Percentiles rank a stretch among this genome's conserved stretches.
phyloP scores from a whole-genome alignment of 2,329 filamentous ascomycete species.

The Trichophyton schoenleinii region DNA sequence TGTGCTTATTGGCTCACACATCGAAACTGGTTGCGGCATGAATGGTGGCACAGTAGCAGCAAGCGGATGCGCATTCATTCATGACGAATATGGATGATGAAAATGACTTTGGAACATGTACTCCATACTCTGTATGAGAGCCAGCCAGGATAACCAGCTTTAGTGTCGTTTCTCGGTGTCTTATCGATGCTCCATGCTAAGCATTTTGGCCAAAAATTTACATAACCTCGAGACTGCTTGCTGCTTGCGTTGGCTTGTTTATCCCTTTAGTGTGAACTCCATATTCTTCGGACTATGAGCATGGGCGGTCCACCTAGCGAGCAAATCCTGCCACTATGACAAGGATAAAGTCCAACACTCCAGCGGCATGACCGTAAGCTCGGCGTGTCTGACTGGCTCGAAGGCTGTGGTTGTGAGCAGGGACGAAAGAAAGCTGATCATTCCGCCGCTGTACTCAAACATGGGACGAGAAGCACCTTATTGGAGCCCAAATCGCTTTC shows the following conservation, averaged over 20 bases:
- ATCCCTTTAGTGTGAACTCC: not conserved
- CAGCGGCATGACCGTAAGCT: not conserved
- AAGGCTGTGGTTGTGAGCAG: not conserved
- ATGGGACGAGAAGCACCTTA: not conserved
- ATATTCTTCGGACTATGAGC: slow-evolving; percentile 1
- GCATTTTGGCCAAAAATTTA: not conserved
- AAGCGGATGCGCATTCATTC: not conserved
- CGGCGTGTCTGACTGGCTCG: not conserved
- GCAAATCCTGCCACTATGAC: slow-evolving; percentile 1
- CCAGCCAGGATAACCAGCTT: not conserved
- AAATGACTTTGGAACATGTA: not conserved
- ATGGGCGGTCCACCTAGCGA: not conserved
- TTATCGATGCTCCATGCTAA: slow-evolving; percentile 1
- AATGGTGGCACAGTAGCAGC: not conserved
- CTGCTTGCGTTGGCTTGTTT: not conserved
- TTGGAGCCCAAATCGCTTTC: not conserved
- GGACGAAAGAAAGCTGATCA: not conserved
- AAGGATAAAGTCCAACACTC: not conserved
- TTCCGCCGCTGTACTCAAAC: not conserved
- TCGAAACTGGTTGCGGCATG: not conserved
- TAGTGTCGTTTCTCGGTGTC: not conserved
- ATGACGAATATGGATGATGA: not conserved
- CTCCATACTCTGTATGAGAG: not conserved
- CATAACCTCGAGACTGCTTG: not conserved
- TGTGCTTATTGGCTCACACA: not conserved